Conservation (phyloP, 73 alveolate species). For the Effrenium voratum region DNA sequence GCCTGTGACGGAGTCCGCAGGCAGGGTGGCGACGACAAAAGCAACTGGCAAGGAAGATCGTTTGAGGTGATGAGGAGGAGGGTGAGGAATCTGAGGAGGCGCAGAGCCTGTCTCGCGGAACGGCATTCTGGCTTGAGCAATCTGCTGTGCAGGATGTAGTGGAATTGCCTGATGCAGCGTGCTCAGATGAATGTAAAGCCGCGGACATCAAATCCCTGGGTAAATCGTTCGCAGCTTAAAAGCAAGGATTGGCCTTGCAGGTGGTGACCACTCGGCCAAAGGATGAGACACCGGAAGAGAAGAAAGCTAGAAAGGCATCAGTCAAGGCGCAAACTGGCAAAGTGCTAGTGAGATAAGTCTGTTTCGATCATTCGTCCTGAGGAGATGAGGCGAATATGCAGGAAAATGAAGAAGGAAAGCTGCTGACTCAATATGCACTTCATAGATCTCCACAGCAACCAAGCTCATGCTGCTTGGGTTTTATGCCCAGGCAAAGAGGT, state of each 20-base stretch:
- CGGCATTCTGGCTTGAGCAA: background rate
- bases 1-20: conserved; percentile 45
- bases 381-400: conserved; percentile 76
- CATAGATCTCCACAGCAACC: background rate
- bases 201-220: no score
- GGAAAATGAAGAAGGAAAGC: conserved; percentile 83
- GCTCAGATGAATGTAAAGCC: no score
- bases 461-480: background rate
- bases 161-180: conserved; percentile 43
- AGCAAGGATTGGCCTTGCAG: no score
- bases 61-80: background rate
- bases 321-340: conserved; percentile 15
- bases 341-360: background rate
- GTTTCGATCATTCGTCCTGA: background rate
- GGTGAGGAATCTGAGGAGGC: conserved; percentile 43
- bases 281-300: conserved; percentile 81
- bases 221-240: no score
- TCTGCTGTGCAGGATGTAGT: conserved; percentile 35
- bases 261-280: conserved; percentile 68
- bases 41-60: background rate
- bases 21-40: background rate
- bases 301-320: conserved; percentile 83
- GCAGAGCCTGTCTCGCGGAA: no score
- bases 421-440: background rate
- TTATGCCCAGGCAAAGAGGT: conserved; percentile 55